phyloP scores from a whole-genome alignment of 345 rosid species.

The Eucalyptus lansdowneana region DNA sequence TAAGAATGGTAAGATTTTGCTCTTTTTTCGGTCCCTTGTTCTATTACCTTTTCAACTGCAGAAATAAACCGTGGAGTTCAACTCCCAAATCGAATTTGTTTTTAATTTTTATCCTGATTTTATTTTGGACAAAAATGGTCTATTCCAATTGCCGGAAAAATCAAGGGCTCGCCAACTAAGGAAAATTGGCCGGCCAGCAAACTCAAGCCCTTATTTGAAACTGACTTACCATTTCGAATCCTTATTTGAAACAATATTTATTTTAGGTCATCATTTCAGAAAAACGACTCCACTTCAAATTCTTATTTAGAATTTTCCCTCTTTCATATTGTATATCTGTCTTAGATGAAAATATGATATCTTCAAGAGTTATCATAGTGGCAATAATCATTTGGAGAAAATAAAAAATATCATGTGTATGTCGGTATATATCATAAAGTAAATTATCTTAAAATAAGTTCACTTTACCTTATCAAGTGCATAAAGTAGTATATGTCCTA shows the following conservation, averaged over 20 bases:
- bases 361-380: background rate
- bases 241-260: background rate
- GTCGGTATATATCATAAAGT: background rate
- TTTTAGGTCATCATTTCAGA: accelerated
- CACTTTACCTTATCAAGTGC: background rate
- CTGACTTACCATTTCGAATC: accelerated
- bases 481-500: background rate
- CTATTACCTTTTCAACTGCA: background rate
- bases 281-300: accelerated
- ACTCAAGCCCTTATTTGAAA: background rate
- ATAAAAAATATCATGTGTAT: background rate
- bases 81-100: background rate
- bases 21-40: background rate
- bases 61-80: background rate
- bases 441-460: background rate
- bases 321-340: background rate
- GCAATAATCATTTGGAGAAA: background rate
- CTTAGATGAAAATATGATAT: background rate
- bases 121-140: background rate
- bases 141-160: accelerated
- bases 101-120: background rate
- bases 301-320: background rate
- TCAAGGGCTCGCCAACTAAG: background rate
- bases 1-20: background rate
- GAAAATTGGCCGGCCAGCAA: background rate